Percentiles rank a stretch among this genome's conserved stretches.
Conservation (phyloP, 192 early-diverging fungal genomes). For the Rhizoclosmatium globosum region DNA sequence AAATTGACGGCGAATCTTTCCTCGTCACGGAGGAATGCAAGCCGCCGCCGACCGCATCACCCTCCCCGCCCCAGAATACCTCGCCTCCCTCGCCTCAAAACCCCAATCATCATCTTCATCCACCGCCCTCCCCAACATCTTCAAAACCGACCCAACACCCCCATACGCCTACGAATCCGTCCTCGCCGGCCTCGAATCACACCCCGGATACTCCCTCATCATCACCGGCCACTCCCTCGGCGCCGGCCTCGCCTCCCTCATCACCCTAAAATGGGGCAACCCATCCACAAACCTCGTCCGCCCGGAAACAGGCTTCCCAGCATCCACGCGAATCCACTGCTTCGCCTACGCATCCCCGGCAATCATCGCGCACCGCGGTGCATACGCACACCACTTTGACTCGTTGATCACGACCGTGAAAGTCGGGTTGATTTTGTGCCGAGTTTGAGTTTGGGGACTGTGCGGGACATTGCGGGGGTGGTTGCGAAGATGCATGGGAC, state of each 20-base stretch:
- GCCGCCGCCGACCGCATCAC: slow-evolving; percentile 67
- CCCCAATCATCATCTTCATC: slow-evolving; percentile 64
- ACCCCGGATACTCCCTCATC: slow-evolving; percentile 83
- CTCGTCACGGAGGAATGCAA: slow-evolving; percentile 88
- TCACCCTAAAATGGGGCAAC: slow-evolving; percentile 83
- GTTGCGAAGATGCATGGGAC: slow-evolving; percentile 41
- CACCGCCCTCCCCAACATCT: slow-evolving; percentile 43
- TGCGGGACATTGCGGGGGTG: slow-evolving; percentile 80
- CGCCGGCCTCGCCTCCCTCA: slow-evolving; percentile 82
- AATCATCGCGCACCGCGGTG: slow-evolving; percentile 57
- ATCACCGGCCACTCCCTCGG: slow-evolving; percentile 91
- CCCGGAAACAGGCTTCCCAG: slow-evolving; percentile 57
- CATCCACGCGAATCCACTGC: slow-evolving; percentile 80
- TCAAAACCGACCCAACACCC: slow-evolving; percentile 5
- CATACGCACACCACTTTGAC: slow-evolving; percentile 7
- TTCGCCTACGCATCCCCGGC: slow-evolving; percentile 88
- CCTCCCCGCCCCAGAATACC: slow-evolving; percentile 47
- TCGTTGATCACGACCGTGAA: slow-evolving; percentile 79
- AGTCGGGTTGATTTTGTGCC: slow-evolving; percentile 85
- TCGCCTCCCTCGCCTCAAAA: background rate
- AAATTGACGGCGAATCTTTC: slow-evolving; percentile 29
- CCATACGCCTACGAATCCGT: slow-evolving; percentile 79
- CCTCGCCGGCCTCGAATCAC: slow-evolving; percentile 68
- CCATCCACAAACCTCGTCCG: slow-evolving; percentile 44
- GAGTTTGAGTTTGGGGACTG: slow-evolving; percentile 75